Percentiles rank a stretch among this genome's conserved stretches.
Evolutionary conservation across 2,329 filamentous ascomycete species (phyloP).

Genomic region (Teratosphaeria gauchensis): DNA sequence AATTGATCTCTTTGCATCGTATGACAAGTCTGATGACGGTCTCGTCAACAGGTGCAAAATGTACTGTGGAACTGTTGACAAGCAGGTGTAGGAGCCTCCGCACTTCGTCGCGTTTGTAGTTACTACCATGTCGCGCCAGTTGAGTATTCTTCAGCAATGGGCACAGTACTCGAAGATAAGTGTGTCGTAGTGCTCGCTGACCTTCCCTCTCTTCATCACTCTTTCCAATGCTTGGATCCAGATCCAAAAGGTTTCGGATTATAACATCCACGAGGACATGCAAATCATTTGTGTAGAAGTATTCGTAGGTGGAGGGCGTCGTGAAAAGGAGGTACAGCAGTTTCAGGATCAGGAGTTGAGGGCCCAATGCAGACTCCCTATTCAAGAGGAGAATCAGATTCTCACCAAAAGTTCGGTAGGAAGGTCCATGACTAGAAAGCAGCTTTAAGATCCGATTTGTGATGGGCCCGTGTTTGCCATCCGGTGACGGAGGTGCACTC

Average conservation of each 20-base stretch:
- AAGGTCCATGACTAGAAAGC: slow-evolving; percentile 67
- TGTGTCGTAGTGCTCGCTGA: slow-evolving; percentile 61
- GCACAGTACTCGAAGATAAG: slow-evolving; percentile 85
- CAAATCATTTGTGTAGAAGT: slow-evolving; percentile 97
- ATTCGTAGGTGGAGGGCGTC: slow-evolving; percentile 83
- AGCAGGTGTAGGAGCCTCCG: slow-evolving; percentile 65
- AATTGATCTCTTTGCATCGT: slow-evolving; percentile 46
- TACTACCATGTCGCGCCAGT: slow-evolving; percentile 63
- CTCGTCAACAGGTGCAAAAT: slow-evolving; percentile 73
- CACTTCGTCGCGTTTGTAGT: slow-evolving; percentile 88
- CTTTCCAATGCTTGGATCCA: slow-evolving; percentile 64
- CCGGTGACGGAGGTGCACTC: slow-evolving; percentile 42
- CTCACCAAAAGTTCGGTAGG: slow-evolving; percentile 90
- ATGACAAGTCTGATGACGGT: slow-evolving; percentile 69
- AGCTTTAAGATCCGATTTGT: slow-evolving; percentile 94
- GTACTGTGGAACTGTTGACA: slow-evolving; percentile 35
- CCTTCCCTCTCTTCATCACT: slow-evolving; percentile 20
- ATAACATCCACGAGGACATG: slow-evolving; percentile 92
- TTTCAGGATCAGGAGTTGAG: slow-evolving; percentile 94
- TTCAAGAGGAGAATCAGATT: slow-evolving; percentile 94
- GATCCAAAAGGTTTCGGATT: slow-evolving; percentile 88
- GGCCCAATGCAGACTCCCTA: slow-evolving; percentile 81
- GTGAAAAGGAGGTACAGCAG: slow-evolving; percentile 92
- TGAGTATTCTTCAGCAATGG: slow-evolving; percentile 88
- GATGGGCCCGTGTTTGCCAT: slow-evolving; percentile 36